These are phyloP conservation scores for Achaetomium macrosporum DNA, from an alignment of 2,329 filamentous ascomycete genomes.

Conservation along the genomic window DNA sequence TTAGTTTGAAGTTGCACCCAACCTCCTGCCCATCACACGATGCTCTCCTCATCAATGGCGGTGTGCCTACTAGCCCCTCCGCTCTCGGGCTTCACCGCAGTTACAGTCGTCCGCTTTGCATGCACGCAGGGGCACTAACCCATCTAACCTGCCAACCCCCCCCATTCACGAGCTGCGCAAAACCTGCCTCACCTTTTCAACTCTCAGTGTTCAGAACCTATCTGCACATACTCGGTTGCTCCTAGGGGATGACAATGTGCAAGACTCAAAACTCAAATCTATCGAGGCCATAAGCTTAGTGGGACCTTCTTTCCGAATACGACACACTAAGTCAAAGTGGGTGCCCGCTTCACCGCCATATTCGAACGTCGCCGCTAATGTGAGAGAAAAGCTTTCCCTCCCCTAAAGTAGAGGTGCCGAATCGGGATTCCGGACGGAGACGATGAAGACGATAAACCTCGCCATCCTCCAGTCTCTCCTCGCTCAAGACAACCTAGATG, in stretches of 20 bases:
- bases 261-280: too few relatives aligned
- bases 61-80: constrained; percentile 6
- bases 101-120: neutral
- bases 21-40: neutral
- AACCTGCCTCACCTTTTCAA: too few relatives aligned
- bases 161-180: neutral
- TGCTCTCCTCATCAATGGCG: constrained; percentile 3
- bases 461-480: constrained; percentile 20
- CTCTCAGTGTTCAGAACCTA: too few relatives aligned
- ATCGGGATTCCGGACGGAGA: too few relatives aligned
- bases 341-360: neutral
- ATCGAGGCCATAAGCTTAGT: too few relatives aligned
- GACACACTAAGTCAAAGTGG: too few relatives aligned
- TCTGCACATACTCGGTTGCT: too few relatives aligned
- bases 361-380: neutral
- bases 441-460: constrained; percentile 10
- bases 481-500: constrained; percentile 18
- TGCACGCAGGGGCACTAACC: neutral
- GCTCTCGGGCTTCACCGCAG: constrained; percentile 16
- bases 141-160: neutral
- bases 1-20: neutral
- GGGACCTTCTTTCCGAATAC: too few relatives aligned
- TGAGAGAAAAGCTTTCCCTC: neutral
- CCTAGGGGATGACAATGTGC: too few relatives aligned
- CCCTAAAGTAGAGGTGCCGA: neutral